Evolutionary conservation across 225 moss, liverwort and hornwort genomes (phyloP).

Genomic region (Antitrichia curtipendula): DNA sequence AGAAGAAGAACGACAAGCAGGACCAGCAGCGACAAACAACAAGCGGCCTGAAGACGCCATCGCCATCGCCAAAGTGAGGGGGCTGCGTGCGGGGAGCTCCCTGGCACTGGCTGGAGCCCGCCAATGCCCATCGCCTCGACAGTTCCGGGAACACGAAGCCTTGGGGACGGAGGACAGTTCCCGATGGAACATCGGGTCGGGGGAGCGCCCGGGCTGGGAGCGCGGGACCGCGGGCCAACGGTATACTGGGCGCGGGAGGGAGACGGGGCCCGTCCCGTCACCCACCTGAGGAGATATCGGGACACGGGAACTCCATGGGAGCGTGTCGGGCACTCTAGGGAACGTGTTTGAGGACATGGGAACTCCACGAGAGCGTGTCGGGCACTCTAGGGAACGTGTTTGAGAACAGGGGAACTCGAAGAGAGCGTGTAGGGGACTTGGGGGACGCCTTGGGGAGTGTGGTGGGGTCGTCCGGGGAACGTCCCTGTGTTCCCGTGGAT

Average conservation of each 20-base stretch:
- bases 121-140: conserved; percentile 11
- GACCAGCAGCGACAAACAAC: neutral
- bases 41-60: neutral
- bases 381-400: neutral
- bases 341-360: neutral
- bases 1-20: neutral
- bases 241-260: neutral
- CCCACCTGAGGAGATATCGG: neutral
- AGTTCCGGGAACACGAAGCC: neutral
- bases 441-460: neutral
- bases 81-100: neutral
- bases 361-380: neutral
- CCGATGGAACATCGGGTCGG: neutral
- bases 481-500: neutral
- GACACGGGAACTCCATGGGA: neutral
- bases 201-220: neutral
- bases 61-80: neutral
- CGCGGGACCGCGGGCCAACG: neutral
- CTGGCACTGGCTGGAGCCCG: conserved; percentile 14
- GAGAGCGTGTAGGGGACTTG: neutral
- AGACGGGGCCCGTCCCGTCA: neutral
- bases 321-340: neutral
- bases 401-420: neutral
- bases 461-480: neutral
- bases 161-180: neutral